Conservation (phyloP, 176 grass and related monocot genomes). For the Bromus sterilis region DNA sequence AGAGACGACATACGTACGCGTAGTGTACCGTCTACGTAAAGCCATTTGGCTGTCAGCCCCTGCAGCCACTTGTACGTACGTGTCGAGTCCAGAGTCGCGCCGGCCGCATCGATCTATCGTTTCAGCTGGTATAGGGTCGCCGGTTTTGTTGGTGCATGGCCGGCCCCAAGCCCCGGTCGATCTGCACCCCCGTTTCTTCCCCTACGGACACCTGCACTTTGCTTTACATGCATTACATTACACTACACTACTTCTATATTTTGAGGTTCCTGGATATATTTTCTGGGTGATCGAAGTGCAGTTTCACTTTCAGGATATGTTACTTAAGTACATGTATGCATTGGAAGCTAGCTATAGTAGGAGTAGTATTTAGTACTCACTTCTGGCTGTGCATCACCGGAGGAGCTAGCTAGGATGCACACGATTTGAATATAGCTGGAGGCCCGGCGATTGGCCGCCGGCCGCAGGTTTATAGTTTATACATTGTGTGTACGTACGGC, state of each 20-base stretch:
- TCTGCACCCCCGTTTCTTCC: slow-evolving; percentile 1
- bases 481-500: neutral
- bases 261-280: neutral
- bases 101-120: neutral
- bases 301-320: slow-evolving; percentile 13
- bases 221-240: neutral
- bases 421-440: slow-evolving; percentile 20
- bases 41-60: neutral
- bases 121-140: slow-evolving; percentile 13
- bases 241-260: neutral
- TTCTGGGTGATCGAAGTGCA: neutral
- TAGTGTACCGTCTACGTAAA: slow-evolving; percentile 57
- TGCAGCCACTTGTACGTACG: too few species aligned
- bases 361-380: too few species aligned
- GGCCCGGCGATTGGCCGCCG: slow-evolving; percentile 24
- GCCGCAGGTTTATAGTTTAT: slow-evolving; percentile 28
- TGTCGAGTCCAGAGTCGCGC: slow-evolving; percentile 6
- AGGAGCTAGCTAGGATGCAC: too few species aligned
- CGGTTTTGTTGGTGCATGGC: neutral
- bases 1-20: slow-evolving; percentile 1
- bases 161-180: slow-evolving; percentile 20
- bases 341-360: neutral
- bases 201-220: slow-evolving; percentile 9
- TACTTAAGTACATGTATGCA: slow-evolving; percentile 2
- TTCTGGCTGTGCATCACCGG: slow-evolving; percentile 7